These are phyloP conservation scores for Tricholoma furcatifolium DNA, from an alignment of 768 basidiomycete species.

Conservation along the genomic window DNA sequence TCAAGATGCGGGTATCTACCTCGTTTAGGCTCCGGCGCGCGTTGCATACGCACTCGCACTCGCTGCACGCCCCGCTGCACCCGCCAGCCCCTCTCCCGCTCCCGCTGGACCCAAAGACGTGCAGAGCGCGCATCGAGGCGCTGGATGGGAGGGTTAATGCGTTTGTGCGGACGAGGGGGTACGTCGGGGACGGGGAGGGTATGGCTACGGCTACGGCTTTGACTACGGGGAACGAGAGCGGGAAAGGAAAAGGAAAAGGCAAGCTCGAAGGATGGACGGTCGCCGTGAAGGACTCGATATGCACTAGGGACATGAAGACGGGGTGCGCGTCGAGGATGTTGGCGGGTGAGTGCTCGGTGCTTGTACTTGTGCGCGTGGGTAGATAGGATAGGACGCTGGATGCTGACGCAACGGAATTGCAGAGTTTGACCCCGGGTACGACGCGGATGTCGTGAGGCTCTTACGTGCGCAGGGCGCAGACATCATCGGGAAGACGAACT, in stretches of 20 bases:
- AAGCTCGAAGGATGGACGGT: slow-evolving; percentile 47
- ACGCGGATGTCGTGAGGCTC: slow-evolving; percentile 78
- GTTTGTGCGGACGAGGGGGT: slow-evolving; percentile 38
- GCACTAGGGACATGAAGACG: slow-evolving; percentile 56
- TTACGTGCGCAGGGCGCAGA: slow-evolving; percentile 63
- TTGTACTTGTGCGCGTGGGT: too few species aligned
- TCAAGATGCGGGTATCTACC: too few species aligned
- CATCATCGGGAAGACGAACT: slow-evolving; percentile 87
- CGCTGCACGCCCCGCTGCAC: too few species aligned
- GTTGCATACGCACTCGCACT: too few species aligned
- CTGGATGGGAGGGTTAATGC: slow-evolving; percentile 53
- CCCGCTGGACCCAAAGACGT: neutral
- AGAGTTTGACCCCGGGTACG: slow-evolving; percentile 81
- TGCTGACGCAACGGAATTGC: neutral
- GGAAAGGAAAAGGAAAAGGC: slow-evolving; percentile 1
- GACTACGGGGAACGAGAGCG: slow-evolving; percentile 8
- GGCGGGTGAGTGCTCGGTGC: slow-evolving; percentile 36
- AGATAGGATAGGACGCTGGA: too few species aligned
- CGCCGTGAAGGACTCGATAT: slow-evolving; percentile 88
- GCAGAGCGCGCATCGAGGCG: slow-evolving; percentile 23
- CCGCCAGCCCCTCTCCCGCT: neutral
- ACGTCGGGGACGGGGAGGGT: neutral
- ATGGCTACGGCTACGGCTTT: slow-evolving; percentile 10
- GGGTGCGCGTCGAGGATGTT: slow-evolving; percentile 83
- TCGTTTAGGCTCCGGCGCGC: too few species aligned